A percentile compares a stretch with the other conserved stretches of the same genome.
phyloP scores from a whole-genome alignment of 2,329 filamentous ascomycete species.

The Xylaria sp. region DNA sequence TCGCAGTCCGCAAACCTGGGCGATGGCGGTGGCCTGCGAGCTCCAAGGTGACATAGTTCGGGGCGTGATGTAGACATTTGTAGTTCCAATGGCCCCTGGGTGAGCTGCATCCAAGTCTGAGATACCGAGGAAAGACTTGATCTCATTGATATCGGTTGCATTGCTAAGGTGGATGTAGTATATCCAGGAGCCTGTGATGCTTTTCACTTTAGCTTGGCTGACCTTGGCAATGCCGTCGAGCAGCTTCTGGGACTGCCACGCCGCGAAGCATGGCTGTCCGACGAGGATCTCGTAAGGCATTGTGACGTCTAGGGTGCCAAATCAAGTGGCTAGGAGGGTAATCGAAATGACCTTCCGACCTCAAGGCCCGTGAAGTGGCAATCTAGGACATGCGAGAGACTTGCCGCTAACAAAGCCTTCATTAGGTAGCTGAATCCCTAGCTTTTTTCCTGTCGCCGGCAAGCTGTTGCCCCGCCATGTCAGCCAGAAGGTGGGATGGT shows the following conservation, averaged over 20 bases:
- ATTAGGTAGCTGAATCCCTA: conserved; percentile 10
- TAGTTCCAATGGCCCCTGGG: conserved; percentile 51
- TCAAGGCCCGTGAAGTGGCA: conserved; percentile 14
- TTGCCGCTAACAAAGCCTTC: background rate
- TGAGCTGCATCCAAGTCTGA: conserved; percentile 49
- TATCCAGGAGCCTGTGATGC: conserved; percentile 65
- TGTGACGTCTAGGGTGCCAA: conserved; percentile 20
- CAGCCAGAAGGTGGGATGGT: conserved; percentile 33
- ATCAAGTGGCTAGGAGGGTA: conserved; percentile 6
- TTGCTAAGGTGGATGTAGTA: conserved; percentile 74
- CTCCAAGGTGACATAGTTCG: conserved; percentile 96
- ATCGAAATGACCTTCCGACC: conserved; percentile 21
- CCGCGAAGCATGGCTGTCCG: conserved; percentile 62
- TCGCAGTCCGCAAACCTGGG: conserved; percentile 87
- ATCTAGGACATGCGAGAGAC: conserved; percentile 21
- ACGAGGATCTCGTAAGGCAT: conserved; percentile 49
- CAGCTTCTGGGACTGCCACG: conserved; percentile 59
- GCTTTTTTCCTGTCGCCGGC: conserved; percentile 21
- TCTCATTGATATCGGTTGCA: conserved; percentile 52
- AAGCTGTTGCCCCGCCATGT: conserved; percentile 33
- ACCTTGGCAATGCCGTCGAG: conserved; percentile 56
- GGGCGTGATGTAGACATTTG: conserved; percentile 79
- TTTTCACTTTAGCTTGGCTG: conserved; percentile 57
- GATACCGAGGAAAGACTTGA: conserved; percentile 46
- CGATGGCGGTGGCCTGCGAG: conserved; percentile 84